phyloP scores from a whole-genome alignment of 345 rosid genomes.

The Brassica juncea region DNA sequence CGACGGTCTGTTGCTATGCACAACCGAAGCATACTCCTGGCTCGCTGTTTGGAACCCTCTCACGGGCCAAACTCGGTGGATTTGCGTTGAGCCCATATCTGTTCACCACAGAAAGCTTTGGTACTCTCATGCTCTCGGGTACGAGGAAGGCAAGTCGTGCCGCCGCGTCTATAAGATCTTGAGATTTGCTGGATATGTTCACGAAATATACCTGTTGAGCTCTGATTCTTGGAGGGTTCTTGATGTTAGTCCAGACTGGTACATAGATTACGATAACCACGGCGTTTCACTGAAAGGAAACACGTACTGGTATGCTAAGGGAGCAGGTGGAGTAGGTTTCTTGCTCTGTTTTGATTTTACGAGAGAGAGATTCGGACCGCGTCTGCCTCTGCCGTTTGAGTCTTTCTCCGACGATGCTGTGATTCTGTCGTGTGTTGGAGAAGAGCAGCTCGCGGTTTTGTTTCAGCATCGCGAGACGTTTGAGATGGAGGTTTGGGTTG shows the following conservation, averaged over 20 bases:
- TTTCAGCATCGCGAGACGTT: neutral
- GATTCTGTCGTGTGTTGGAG: slow-evolving; percentile 1
- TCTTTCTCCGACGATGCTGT: neutral
- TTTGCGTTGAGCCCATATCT: neutral
- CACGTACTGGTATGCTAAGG: neutral
- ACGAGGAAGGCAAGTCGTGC: neutral
- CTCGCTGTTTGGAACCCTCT: slow-evolving; percentile 3
- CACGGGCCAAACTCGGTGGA: neutral
- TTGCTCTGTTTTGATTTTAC: slow-evolving; percentile 15
- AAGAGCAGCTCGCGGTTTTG: slow-evolving; percentile 7
- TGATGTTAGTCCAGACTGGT: slow-evolving; percentile 4
- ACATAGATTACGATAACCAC: neutral
- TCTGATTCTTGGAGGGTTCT: slow-evolving; percentile 13
- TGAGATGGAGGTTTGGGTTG: slow-evolving; percentile 11
- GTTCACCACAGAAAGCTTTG: neutral
- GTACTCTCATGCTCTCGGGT: slow-evolving; percentile 5
- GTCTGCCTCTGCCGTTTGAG: neutral
- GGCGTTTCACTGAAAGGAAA: slow-evolving; percentile 4
- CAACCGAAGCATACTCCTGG: neutral
- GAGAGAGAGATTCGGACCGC: slow-evolving; percentile 1
- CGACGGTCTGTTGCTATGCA: slow-evolving; percentile 9
- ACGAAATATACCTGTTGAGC: slow-evolving; percentile 1
- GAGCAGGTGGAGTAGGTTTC: neutral
- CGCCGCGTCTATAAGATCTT: neutral
- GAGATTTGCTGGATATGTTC: neutral